These are phyloP conservation scores for Nicotiana noctiflora DNA, from an alignment of 257 asterid species.

Conservation along the genomic window DNA sequence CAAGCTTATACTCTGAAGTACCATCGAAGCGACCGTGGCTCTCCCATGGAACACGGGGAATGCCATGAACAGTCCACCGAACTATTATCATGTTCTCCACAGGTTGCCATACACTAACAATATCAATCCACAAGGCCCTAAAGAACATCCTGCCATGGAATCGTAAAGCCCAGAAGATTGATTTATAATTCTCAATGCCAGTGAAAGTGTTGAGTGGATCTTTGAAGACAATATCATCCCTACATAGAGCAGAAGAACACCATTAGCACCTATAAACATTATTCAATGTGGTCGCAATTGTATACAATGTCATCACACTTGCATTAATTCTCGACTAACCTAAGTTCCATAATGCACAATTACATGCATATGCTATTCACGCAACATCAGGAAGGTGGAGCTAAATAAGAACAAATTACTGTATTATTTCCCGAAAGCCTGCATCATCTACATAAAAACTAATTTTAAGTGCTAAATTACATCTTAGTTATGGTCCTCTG, in stretches of 20 bases:
- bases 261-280: conserved; percentile 4
- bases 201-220: conserved; percentile 76
- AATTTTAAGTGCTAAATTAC: not conserved
- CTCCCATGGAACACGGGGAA: conserved; percentile 94
- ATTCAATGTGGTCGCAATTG: not conserved
- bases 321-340: not conserved
- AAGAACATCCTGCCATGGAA: conserved; percentile 77
- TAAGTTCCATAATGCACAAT: not conserved
- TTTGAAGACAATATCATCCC: conserved; percentile 84
- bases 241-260: conserved; percentile 14
- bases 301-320: not conserved
- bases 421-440: not conserved
- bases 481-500: not conserved
- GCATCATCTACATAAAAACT: not conserved
- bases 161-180: conserved; percentile 81
- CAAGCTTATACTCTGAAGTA: conserved; percentile 96
- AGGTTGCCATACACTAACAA: conserved; percentile 95
- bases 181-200: conserved; percentile 80
- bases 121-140: conserved; percentile 78
- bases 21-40: conserved; percentile 86
- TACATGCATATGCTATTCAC: not conserved
- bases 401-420: not conserved
- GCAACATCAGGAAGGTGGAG: not conserved
- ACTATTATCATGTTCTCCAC: conserved; percentile 75
- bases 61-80: conserved; percentile 94